A percentile compares a stretch with the other conserved stretches of the same genome.
Evolutionary conservation across 768 basidiomycete species (phyloP).

Genomic region (Lenzites betulinus): DNA sequence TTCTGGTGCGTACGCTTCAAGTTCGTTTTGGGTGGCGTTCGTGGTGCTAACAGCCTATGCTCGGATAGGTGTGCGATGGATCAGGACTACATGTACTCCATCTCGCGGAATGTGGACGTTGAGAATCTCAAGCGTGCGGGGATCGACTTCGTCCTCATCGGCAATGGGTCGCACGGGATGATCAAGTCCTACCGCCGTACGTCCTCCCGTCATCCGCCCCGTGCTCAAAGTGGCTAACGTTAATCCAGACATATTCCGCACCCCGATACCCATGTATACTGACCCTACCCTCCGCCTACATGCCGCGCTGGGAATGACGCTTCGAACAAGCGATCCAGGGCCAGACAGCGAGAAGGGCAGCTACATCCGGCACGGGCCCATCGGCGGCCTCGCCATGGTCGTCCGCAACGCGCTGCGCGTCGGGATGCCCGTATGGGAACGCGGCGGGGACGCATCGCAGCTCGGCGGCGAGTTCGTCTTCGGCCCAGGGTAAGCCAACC

Average conservation of each 20-base stretch:
- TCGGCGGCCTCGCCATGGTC: conserved; percentile 75
- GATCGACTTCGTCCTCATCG: conserved; percentile 70
- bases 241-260: conserved; percentile 60
- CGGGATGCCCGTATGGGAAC: conserved; percentile 82
- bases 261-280: conserved; percentile 75
- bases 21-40: conserved; percentile 1
- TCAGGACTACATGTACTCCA: conserved; percentile 84
- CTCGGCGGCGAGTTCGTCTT: conserved; percentile 90
- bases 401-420: conserved; percentile 67
- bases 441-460: conserved; percentile 74
- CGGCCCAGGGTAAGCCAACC: conserved; percentile 52
- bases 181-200: conserved; percentile 70
- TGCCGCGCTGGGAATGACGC: conserved; percentile 73
- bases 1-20: conserved; percentile 60
- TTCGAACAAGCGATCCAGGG: conserved; percentile 45
- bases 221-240: not conserved
- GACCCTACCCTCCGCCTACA: conserved; percentile 75
- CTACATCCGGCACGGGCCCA: conserved; percentile 66
- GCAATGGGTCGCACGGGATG: conserved; percentile 77
- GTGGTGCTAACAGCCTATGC: not conserved
- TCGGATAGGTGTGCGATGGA: conserved; percentile 67
- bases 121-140: conserved; percentile 49
- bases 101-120: conserved; percentile 50
- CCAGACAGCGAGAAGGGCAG: conserved; percentile 46
- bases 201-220: conserved; percentile 27